These are phyloP conservation scores for Talaromyces proteolyticus DNA, from an alignment of 495 filamentous ascomycete species.

Conservation along the genomic window DNA sequence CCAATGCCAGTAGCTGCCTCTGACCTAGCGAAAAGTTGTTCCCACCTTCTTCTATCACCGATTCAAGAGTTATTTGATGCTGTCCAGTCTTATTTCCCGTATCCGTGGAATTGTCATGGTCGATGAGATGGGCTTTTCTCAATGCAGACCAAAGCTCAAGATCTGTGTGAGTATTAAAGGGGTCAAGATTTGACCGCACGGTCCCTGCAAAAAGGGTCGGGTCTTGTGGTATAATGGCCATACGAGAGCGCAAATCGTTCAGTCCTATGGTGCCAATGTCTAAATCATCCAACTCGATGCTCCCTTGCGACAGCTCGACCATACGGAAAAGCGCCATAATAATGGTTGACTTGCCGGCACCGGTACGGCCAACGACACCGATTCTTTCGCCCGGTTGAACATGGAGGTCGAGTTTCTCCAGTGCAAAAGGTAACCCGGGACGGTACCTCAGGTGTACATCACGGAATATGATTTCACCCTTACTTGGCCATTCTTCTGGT, in stretches of 20 bases:
- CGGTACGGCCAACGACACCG: constrained; percentile 23
- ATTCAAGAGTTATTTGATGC: constrained; percentile 9
- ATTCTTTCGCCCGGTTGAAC: constrained; percentile 14
- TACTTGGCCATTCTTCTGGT: constrained; percentile 14
- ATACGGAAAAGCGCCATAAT: constrained; percentile 18
- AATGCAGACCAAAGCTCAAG: constrained; percentile 14
- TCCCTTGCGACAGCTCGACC: constrained; percentile 12
- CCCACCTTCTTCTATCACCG: constrained; percentile 14
- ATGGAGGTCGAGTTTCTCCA: constrained; percentile 13
- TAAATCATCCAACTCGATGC: constrained; percentile 18
- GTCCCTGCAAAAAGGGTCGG: constrained; percentile 20
- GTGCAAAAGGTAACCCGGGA: constrained; percentile 10
- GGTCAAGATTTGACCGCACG: constrained; percentile 20
- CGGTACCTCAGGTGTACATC: constrained; percentile 16
- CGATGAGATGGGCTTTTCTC: constrained; percentile 9
- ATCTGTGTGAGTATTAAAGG: constrained; percentile 17
- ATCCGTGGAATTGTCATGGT: background rate
- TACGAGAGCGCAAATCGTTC: constrained; percentile 12
- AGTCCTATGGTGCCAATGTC: constrained; percentile 13
- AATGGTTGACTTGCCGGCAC: constrained; percentile 20
- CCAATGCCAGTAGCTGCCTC: constrained; percentile 18
- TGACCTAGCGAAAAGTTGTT: constrained; percentile 20
- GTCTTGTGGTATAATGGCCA: constrained; percentile 22
- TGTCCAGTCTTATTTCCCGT: background rate
- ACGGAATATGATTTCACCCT: constrained; percentile 14